Conservation (phyloP, 2,329 filamentous ascomycete species). For the Apiospora malaysiana region DNA sequence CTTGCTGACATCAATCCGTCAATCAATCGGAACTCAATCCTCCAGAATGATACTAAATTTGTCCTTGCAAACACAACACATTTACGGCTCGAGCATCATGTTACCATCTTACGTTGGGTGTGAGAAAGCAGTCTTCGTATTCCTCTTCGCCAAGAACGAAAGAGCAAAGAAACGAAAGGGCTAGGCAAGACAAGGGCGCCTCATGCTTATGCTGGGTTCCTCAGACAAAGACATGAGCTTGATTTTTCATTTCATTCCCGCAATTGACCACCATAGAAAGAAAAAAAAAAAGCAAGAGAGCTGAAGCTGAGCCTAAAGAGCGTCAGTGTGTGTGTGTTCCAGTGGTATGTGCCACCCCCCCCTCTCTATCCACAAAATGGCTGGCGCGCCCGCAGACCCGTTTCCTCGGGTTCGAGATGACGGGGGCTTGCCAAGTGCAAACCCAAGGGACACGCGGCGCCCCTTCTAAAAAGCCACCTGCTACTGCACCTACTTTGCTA, state of each 20-base stretch:
- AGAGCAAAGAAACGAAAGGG: too few relatives aligned
- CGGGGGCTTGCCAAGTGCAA: neutral
- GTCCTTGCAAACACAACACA: neutral
- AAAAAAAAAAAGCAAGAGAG: neutral
- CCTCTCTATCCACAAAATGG: neutral
- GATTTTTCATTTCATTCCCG: neutral
- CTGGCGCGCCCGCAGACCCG: neutral
- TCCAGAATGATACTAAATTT: neutral
- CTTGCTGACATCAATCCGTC: slow-evolving; percentile 9
- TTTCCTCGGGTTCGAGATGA: slow-evolving; percentile 15
- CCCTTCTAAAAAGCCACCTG: neutral
- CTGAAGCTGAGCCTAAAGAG: neutral
- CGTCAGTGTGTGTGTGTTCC: neutral
- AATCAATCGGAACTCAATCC: slow-evolving; percentile 17
- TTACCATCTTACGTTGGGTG: neutral
- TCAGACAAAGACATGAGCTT: neutral
- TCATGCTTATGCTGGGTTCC: neutral
- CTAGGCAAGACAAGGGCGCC: neutral
- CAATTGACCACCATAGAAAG: neutral
- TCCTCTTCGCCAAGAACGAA: neutral
- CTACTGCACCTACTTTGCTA: neutral
- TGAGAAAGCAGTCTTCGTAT: slow-evolving; percentile 8
- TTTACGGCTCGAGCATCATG: neutral
- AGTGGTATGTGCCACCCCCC: too few relatives aligned
- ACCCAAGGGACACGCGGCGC: slow-evolving; percentile 4